Percentiles rank a stretch among this genome's conserved stretches.
phyloP scores from a whole-genome alignment of 768 basidiomycete genomes.

The Tulasnella sp. region DNA sequence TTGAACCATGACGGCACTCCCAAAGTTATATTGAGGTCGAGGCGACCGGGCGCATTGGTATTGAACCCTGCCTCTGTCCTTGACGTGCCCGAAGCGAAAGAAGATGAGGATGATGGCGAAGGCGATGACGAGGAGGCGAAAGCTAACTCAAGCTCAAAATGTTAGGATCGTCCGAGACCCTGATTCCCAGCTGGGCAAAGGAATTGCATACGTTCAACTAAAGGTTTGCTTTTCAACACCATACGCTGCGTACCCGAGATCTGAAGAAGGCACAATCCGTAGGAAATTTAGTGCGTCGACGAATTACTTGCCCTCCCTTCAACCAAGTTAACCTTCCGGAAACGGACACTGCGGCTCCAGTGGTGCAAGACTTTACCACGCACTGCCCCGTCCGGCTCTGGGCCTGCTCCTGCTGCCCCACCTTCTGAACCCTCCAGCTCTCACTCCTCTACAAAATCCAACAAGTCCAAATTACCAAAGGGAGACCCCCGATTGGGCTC shows the following conservation, averaged over 20 bases:
- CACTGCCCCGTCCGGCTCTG: slow-evolving; percentile 38
- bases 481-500: slow-evolving; percentile 83
- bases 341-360: slow-evolving; percentile 88
- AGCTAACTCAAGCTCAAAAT: slow-evolving; percentile 36
- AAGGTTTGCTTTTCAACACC: slow-evolving; percentile 50
- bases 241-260: background rate
- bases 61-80: background rate
- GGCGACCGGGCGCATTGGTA: no score
- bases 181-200: slow-evolving; percentile 52
- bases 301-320: slow-evolving; percentile 83
- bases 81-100: slow-evolving; percentile 8
- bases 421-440: background rate
- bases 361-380: slow-evolving; percentile 78
- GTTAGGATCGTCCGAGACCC: slow-evolving; percentile 51
- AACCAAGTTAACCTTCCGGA: slow-evolving; percentile 83
- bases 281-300: slow-evolving; percentile 93
- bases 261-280: background rate
- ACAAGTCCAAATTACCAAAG: slow-evolving; percentile 55
- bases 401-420: background rate
- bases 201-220: slow-evolving; percentile 71
- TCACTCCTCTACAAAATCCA: slow-evolving; percentile 36
- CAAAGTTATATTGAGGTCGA: no score
- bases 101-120: slow-evolving; percentile 37
- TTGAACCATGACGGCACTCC: no score
- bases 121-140: slow-evolving; percentile 34